Conservation (phyloP, 2,329 filamentous ascomycete genomes). For the Cercospora nicotianae region DNA sequence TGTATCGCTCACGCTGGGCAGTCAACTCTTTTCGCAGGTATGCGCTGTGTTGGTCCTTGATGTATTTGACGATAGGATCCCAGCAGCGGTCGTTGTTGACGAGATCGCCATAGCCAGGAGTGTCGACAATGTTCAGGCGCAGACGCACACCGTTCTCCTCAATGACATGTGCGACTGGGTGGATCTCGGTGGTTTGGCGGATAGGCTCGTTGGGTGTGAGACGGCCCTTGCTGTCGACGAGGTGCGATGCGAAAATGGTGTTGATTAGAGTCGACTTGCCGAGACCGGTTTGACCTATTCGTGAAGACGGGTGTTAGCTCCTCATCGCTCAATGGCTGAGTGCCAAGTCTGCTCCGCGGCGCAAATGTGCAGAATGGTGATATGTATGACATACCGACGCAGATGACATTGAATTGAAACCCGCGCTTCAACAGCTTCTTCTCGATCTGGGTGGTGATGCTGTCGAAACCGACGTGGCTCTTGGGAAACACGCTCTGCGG, state of each 20-base stretch:
- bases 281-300: slow-evolving; percentile 91
- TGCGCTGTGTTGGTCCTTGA: slow-evolving; percentile 99
- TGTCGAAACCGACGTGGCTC: slow-evolving; percentile 99
- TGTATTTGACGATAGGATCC: slow-evolving; percentile 99
- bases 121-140: slow-evolving; percentile 97
- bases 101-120: slow-evolving; percentile 94
- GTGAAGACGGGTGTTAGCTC: slow-evolving; percentile 11
- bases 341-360: not conserved
- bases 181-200: slow-evolving; percentile 95
- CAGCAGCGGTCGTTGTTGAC: slow-evolving; percentile 99
- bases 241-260: slow-evolving; percentile 99
- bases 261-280: slow-evolving; percentile 99
- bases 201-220: slow-evolving; percentile 89
- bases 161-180: slow-evolving; percentile 96
- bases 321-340: slow-evolving; percentile 6
- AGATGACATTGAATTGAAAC: slow-evolving; percentile 99
- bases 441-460: slow-evolving; percentile 99
- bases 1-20: slow-evolving; percentile 97
- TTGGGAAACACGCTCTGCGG: slow-evolving; percentile 70
- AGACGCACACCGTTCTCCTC: slow-evolving; percentile 99
- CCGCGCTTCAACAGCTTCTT: slow-evolving; percentile 99
- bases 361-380: not conserved
- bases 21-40: slow-evolving; percentile 99
- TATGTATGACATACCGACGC: slow-evolving; percentile 74
- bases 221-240: slow-evolving; percentile 98